These are phyloP conservation scores for Penicillium sp. DNA, from an alignment of 2,329 filamentous ascomycete genomes.

Conservation along the genomic window DNA sequence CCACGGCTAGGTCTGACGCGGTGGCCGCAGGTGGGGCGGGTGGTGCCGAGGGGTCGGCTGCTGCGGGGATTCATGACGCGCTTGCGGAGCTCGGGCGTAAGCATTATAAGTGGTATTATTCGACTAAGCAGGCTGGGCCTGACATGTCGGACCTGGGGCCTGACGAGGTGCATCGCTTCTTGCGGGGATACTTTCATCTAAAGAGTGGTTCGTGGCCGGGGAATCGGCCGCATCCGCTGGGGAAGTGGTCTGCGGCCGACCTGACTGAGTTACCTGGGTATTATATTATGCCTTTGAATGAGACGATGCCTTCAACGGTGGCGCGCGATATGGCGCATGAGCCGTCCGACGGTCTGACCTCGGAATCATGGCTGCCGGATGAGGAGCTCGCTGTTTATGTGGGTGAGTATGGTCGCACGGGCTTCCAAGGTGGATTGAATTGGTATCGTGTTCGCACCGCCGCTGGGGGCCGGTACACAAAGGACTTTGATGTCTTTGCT, in stretches of 20 bases:
- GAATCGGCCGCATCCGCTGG: conserved; percentile 54
- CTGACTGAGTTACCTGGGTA: conserved; percentile 63
- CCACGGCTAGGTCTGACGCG: background rate
- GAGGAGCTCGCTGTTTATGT: conserved; percentile 60
- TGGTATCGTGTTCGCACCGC: conserved; percentile 64
- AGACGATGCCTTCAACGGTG: conserved; percentile 60
- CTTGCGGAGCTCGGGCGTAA: conserved; percentile 58
- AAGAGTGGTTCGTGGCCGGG: conserved; percentile 62
- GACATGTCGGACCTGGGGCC: conserved; percentile 36
- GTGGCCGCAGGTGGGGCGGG: conserved; percentile 4
- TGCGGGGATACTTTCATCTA: conserved; percentile 66
- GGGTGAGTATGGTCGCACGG: conserved; percentile 58
- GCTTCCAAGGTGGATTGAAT: conserved; percentile 65
- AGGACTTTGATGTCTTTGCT: conserved; percentile 58
- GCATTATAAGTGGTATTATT: conserved; percentile 65
- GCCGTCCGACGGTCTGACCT: conserved; percentile 35
- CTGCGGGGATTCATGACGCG: conserved; percentile 52
- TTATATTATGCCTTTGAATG: conserved; percentile 62
- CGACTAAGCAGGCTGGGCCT: conserved; percentile 33
- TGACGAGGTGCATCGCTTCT: conserved; percentile 57
- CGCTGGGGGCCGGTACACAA: conserved; percentile 41
- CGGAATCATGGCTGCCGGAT: conserved; percentile 55
- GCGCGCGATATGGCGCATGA: conserved; percentile 54
- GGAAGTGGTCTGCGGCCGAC: conserved; percentile 56
- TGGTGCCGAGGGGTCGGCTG: conserved; percentile 16